Base-by-base conservation (phyloP, 2,329 filamentous ascomycete species). In the Sporothrix brasiliensis region DNA sequence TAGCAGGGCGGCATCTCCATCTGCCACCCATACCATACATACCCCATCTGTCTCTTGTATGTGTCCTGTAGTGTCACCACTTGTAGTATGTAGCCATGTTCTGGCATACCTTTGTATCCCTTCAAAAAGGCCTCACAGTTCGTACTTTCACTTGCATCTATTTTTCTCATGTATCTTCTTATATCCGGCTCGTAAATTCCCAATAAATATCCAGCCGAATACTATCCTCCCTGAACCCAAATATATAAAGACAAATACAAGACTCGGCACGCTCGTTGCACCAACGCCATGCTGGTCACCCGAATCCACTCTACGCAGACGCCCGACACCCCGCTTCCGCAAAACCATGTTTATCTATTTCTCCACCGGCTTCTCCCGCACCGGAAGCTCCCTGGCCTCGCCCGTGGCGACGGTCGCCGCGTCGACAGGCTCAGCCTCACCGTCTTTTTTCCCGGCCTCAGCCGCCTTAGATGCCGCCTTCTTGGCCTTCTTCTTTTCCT, bases 311-410 rank as follows among this genome's bases (percentile, higher is more conserved):
- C 47, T 39, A 39, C 19, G 19, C 47, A 50, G 7, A 34, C 56
- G 9, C 34, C 1, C 60, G 4, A 16, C 47, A 11, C n/a, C 27
- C 16, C n/a, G 10, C 21, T 49, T 14, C 21, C n/a, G 9, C 19
- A 30, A 44, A 13, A 6, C n/a, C 14, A 7, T 14, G 19, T 3
- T 7, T 39, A 5, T 30, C 67, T 75, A 76, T 58, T 76, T 76
- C 71, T 78, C 76, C 5, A 73, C 73, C n/a, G 75, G 71, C 74
- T 79, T 79, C 49, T 76, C 73, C 41, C 77, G 72, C 30, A 78
- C 74, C 0, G 77, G 77, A 21, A 79, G 72, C 56, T 72, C 74
- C 71, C 75, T 77, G 9, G 75, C 69, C 53, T 76, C 75, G 19
- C 73, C 75, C 19, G 76, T 75, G 27, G 75, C 76, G 39, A 73